Base-by-base conservation (phyloP, 306 rosid genomes). In the Cucurbita ficifolia region DNA sequence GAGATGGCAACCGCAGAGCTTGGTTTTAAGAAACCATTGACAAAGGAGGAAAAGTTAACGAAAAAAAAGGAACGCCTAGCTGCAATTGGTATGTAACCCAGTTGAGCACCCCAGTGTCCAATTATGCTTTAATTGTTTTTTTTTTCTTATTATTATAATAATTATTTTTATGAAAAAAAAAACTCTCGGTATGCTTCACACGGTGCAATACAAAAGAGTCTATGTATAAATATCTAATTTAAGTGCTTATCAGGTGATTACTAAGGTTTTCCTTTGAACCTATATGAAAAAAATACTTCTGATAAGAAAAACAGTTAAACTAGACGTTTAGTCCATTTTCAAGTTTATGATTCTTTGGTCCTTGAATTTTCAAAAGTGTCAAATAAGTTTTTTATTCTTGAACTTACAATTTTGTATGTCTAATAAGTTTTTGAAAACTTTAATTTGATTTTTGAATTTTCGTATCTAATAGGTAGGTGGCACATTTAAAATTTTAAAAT, bases 41-140 rank as follows among this genome's bases (percentile, higher is more conserved):
- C 87, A 83, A 95, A 89, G 81, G 99, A 95, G 81, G 97, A 95
- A 83, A 85, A 70, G 81, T 73, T 87, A 82, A 83, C 24, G 91
- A 91, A 89, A 85, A 94, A 89, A 89, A 94, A 94, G 80, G 88
- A 94, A 82, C 89, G 99, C 55, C 84, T 94, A 77, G 99, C 99
- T 70, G 99, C 99, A 76, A 94, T 94, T 86, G 99, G 99, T 94
- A 87, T 82, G 76, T 78, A 36, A 74, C 57, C 72, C 75, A 70
- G 52, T 75, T 9, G 74, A 50, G 38, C 42, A 69, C 43, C 43
- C 45, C 58, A 16, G 38, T 7, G 54, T 45, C 6, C 19, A 36
- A 67, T 67, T 42, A 67, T 11, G 38, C 36, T 6, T 45, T 21
- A 6, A 45, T 9, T 40, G 5, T 10, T 18, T 38, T 18, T 17